Conservation (phyloP, 495 filamentous ascomycete genomes). For the Neurospora tetrasperma region DNA sequence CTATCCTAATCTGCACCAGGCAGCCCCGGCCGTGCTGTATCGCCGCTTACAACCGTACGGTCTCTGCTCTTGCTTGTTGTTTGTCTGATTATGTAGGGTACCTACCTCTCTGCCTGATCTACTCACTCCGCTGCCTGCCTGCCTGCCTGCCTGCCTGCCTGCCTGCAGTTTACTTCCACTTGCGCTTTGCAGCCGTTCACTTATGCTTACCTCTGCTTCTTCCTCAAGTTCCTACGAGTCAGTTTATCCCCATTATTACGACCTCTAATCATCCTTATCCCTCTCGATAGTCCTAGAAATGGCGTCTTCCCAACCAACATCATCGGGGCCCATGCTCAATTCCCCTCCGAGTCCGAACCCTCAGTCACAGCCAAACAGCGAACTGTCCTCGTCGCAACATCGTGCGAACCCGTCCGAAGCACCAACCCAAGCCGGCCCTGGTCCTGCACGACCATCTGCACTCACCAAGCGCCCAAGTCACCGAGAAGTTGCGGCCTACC, state of each 20-base stretch:
- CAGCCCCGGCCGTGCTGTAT: too few species aligned
- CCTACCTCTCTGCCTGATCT: conserved; percentile 2
- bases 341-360: not conserved
- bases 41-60: not conserved
- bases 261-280: not conserved
- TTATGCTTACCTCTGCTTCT: not conserved
- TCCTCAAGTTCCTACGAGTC: not conserved
- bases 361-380: not conserved
- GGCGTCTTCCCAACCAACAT: conserved; percentile 9
- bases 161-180: not conserved
- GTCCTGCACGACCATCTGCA: not conserved
- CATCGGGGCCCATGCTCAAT: conserved; percentile 6
- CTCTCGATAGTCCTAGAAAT: not conserved
- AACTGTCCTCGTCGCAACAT: not conserved
- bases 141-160: not conserved
- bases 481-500: conserved; percentile 20
- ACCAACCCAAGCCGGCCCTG: conserved; percentile 3
- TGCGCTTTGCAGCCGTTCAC: not conserved
- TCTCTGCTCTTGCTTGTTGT: not conserved
- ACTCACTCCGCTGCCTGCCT: not conserved
- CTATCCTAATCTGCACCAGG: too few species aligned
- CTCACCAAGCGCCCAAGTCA: conserved; percentile 2
- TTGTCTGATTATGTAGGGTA: not conserved
- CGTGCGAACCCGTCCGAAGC: not conserved
- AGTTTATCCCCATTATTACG: not conserved